Conservation (phyloP, 2,329 filamentous ascomycete species). For the Ophiostoma montium region DNA sequence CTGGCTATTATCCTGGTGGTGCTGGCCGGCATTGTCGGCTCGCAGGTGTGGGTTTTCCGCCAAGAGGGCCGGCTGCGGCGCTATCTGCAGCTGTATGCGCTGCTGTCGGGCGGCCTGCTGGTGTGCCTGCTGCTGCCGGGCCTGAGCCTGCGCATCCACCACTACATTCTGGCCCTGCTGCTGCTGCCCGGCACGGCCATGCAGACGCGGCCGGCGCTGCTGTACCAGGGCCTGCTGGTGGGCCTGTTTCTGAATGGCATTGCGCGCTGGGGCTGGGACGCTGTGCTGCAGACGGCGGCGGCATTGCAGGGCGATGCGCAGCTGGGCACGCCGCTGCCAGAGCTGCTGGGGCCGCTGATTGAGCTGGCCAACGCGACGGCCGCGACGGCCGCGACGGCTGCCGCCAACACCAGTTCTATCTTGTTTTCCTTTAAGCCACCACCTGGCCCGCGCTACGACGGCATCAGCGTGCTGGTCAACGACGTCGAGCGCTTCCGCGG, state of each 20-base stretch:
- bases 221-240: constrained; percentile 81
- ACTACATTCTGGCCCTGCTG: constrained; percentile 81
- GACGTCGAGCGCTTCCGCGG: constrained; percentile 70
- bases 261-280: constrained; percentile 85
- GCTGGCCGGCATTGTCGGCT: constrained; percentile 52
- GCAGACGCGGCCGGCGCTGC: constrained; percentile 68
- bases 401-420: constrained; percentile 44
- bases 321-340: constrained; percentile 46
- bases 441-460: constrained; percentile 46
- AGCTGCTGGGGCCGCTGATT: constrained; percentile 33
- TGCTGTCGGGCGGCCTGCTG: constrained; percentile 53
- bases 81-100: constrained; percentile 64
- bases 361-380: constrained; percentile 18
- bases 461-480: constrained; percentile 68
- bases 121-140: constrained; percentile 59
- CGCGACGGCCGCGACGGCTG: constrained; percentile 10
- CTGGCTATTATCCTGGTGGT: constrained; percentile 63
- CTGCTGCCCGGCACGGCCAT: constrained; percentile 79
- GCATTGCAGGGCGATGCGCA: constrained; percentile 57
- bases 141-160: constrained; percentile 77
- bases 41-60: constrained; percentile 75
- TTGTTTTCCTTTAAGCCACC: constrained; percentile 41
- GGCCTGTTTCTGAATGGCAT: constrained; percentile 91
- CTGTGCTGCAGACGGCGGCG: constrained; percentile 68
- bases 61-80: constrained; percentile 67